Base-by-base conservation (phyloP, 2,329 filamentous ascomycete species). In the Ascochyta koolunga region DNA sequence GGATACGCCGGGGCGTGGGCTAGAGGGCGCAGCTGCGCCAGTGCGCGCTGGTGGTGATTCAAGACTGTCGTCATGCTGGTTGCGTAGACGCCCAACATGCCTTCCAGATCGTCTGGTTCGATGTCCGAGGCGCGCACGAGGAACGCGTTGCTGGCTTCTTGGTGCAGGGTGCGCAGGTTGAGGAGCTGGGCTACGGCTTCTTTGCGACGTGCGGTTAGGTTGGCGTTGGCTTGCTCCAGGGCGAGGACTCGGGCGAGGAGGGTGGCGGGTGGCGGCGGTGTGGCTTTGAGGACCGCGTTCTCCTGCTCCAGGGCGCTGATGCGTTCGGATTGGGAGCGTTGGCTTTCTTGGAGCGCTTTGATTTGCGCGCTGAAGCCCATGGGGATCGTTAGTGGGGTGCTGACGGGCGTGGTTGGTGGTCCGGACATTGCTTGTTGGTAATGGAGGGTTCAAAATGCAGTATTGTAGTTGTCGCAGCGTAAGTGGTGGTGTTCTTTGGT, bases 111-210 rank as follows among this genome's bases (percentile, higher is more conserved):
- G 9, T 64, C 63, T 11, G 43, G 11, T 25, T 64, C 54, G 8
- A 67, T 45, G 11, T 65, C 61, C 2, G 8, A 38, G 3, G 57
- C 50, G 19, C 62, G 61, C 15, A 62, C 21, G 1, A 50, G 44
- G 33, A 67, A 62, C 2, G 59, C 54, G 24, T 66, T 66, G 35
- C 45, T 51, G 19, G 64, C 59, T 43, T 66, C 63, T 27, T 61
- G 59, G 27, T 65, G 48, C 0, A 63, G 37, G 2, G 60, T 60
- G 15, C 62, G 56, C 24, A 66, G 48, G 32, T 57, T 68, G 38
- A 47, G 33, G 1, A 68, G 56, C 9, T 59, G 56, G 16, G 37
- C 1, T 8, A 64, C 64, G 2, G 60, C 54, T 41, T 64, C 64
- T 8, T 49, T 50, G 36, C 65, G 65, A 6, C 59, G 64, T 4